phyloP scores from a whole-genome alignment of 768 basidiomycete genomes.

The Mycena indigotica region DNA sequence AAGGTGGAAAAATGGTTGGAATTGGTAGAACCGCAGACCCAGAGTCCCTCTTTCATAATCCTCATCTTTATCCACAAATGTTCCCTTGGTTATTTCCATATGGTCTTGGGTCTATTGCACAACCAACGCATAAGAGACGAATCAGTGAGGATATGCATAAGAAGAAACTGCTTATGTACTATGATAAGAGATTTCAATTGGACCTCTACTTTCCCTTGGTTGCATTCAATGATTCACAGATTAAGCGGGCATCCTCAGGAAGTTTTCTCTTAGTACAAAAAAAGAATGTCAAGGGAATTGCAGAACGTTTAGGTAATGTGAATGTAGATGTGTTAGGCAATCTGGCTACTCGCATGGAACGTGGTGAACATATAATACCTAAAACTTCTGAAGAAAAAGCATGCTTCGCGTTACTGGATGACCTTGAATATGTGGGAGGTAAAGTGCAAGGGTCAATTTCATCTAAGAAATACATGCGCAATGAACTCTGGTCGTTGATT shows the following conservation, averaged over 20 bases:
- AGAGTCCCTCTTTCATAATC: slow-evolving; percentile 35
- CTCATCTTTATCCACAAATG: slow-evolving; percentile 38
- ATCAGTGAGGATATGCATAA: background rate
- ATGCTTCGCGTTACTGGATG: slow-evolving; percentile 28
- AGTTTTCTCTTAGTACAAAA: slow-evolving; percentile 6
- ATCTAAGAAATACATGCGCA: slow-evolving; percentile 2
- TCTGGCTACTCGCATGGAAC: background rate
- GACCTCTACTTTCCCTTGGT: slow-evolving; percentile 4
- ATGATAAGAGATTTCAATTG: slow-evolving; percentile 4
- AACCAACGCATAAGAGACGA: slow-evolving; percentile 25
- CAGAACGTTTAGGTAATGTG: background rate
- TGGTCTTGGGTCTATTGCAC: slow-evolving; percentile 31
- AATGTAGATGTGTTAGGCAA: background rate
- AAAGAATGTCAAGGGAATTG: background rate
- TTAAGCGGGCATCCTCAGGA: slow-evolving; percentile 10
- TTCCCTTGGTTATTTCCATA: slow-evolving; percentile 49
- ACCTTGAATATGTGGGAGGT: slow-evolving; percentile 30
- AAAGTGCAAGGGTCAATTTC: slow-evolving; percentile 6
- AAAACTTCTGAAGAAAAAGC: slow-evolving; percentile 22
- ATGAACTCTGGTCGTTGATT: slow-evolving; percentile 13
- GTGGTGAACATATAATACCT: slow-evolving; percentile 21
- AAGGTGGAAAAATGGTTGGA: slow-evolving; percentile 26
- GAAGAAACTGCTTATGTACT: background rate
- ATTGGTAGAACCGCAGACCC: slow-evolving; percentile 29
- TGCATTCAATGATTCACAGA: no score